Evolutionary conservation across 768 basidiomycete species (phyloP), one percentile per base, ranked within the genome.

Genomic region (Favolaschia claudopus): DNA sequence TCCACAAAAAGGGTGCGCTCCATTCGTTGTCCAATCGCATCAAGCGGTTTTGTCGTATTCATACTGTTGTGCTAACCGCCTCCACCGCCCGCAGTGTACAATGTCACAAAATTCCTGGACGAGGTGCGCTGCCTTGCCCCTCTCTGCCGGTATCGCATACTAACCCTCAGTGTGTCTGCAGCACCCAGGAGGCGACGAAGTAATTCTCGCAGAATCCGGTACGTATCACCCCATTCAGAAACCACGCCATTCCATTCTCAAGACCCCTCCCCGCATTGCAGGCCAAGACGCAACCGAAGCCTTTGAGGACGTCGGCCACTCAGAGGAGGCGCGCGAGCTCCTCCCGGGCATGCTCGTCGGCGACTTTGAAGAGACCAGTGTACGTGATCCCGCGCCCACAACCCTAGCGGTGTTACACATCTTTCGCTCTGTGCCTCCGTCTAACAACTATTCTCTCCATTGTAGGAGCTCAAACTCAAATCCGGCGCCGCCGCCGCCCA

Each of bases 101-200:
- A 96, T 77, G 89, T 90, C 63, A 88, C 94, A 34, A 91, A 91
- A 72, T 99, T 99, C 85, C 79, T 95, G 68, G 96, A 98, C 78
- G 96, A 96, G 87, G 94, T 93, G 72, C 55, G 78, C 70, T 37
- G 56, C n/a, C n/a, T n/a, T 24, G 14, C 36, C 46, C 27, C 13
- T 12, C 25, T 22, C 25, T 13, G 22, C 19, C 17, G 8, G 25
- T 13, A 12, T 36, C 28, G 20, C 28, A 28, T 28, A 34, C 50
- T 47, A 5, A 55, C 48, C 34, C 33, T 27, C n/a, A n/a, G n/a
- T n/a, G 5, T 52, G 22, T 38, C 19, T 22, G 17, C 70, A 93
- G 96, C 96, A 97, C 71, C 96, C 95, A 22, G 96, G 96, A 74
- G 97, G 97, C 63, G 97, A 99, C 79, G 97, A 99, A 80, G 96